Evolutionary conservation across 441 rosid genomes (phyloP).

Genomic region (Dalechampia spathulata): DNA sequence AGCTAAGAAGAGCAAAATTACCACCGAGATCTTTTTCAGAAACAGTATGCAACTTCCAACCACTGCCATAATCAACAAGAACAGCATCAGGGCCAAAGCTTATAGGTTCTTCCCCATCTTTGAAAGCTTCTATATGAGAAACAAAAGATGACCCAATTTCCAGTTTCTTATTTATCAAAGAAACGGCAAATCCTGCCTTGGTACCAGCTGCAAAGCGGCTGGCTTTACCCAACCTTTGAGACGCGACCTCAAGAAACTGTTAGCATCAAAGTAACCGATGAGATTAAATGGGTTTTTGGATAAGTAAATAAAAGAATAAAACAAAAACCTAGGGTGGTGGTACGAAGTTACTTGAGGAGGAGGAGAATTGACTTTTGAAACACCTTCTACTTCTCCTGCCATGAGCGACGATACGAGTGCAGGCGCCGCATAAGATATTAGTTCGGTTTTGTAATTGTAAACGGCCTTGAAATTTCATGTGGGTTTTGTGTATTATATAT

Average conservation of each 20-base stretch:
- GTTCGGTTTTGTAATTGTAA: too few species aligned
- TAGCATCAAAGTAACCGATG: neutral
- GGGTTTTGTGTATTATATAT: too few species aligned
- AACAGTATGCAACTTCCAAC: constrained; percentile 65
- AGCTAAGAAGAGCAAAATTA: constrained; percentile 11
- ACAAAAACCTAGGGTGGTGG: neutral
- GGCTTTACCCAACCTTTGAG: constrained; percentile 40
- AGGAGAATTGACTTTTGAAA: constrained; percentile 18
- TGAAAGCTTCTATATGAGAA: constrained; percentile 53
- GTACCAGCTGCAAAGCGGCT: constrained; percentile 64
- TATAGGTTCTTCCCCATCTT: constrained; percentile 65
- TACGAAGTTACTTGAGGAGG: constrained; percentile 13
- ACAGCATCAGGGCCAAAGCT: constrained; percentile 65
- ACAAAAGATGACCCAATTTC: constrained; percentile 32
- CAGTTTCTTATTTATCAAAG: constrained; percentile 60
- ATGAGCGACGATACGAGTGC: too few species aligned
- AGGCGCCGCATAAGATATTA: too few species aligned
- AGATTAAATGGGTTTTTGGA: neutral
- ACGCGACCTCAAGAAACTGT: constrained; percentile 63
- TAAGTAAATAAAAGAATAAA: neutral
- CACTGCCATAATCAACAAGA: constrained; percentile 59
- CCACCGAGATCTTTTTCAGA: constrained; percentile 33
- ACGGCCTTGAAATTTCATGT: too few species aligned
- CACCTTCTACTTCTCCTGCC: constrained; percentile 17
- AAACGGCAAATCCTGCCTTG: constrained; percentile 71